Base-by-base conservation (phyloP, 1,284 basidiomycete species). In the Papiliotrema flavescens region DNA sequence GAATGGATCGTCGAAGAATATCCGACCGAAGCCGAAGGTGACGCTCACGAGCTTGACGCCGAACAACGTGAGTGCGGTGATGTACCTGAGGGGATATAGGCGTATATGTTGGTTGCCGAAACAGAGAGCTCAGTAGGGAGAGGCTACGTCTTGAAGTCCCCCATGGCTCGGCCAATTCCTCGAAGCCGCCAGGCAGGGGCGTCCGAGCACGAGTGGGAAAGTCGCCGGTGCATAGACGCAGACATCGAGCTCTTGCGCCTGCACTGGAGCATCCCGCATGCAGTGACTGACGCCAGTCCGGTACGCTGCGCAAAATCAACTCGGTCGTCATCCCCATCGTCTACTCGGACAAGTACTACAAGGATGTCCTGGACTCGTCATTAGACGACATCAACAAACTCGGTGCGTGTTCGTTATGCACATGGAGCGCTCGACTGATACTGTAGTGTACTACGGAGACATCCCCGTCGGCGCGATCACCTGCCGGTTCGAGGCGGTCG, bases 281-380 rank as follows among this genome's bases (percentile, higher is more conserved):
- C 9, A 8, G 13, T 42, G 6, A 23, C n/a, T 44, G n/a, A 47
- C 28, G 17, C 13, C 55, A 76, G 75, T 62, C 66, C 41, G 75
- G 75, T 11, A 76, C 75, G 9, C 56, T 76, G 39, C 63, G 69
- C 24, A 71, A 64, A 60, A 63, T 76, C 61, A 73, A 75, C 62
- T 69, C 69, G 43, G 68, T 76, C 34, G 71, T 76, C 23, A 66
- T 73, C 42, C 71, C 71, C 32, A 66, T 73, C 44, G 67, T 66
- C n/a, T 76, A 76, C 57, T 70, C 70, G n/a, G 74, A 75, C 41
- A 72, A 70, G 42, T 73, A 74, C 61, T 76, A 76, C 67, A 75
- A 74, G 53, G 69, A 74, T 45, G 70, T 75, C 15, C 60, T 74
- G 37, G 69, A 71, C 49, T 64, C 73, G 2, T 41, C 51, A 2